A percentile compares a stretch with the other conserved stretches of the same genome.
Evolutionary conservation across 805 yeast species (phyloP).

Genomic region (Starmerella bombicola): DNA sequence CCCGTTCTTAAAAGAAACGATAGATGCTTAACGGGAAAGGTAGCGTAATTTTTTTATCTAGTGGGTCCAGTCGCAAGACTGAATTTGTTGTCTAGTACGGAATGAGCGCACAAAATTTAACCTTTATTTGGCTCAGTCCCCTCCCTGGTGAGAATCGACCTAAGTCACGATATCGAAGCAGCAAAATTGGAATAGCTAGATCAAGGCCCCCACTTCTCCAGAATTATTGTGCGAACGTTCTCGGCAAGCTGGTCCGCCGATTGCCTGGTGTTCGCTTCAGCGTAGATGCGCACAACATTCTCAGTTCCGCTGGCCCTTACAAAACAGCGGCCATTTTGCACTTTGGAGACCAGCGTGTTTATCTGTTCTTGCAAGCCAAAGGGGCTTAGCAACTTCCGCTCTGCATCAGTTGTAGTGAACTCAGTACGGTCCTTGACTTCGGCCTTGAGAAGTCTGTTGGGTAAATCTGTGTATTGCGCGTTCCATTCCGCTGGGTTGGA

Average conservation of each 20-base stretch:
- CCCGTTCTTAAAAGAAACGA: too few relatives aligned
- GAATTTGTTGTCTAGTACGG: too few relatives aligned
- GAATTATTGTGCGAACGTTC: constrained; percentile 25
- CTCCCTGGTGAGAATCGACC: too few relatives aligned
- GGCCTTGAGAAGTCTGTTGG: constrained; percentile 72
- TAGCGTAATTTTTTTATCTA: too few relatives aligned
- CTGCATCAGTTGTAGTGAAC: constrained; percentile 83
- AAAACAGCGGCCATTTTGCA: constrained; percentile 62
- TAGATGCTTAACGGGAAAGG: too few relatives aligned
- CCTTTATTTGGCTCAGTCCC: too few relatives aligned
- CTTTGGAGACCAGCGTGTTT: constrained; percentile 48
- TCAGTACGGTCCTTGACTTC: constrained; percentile 66
- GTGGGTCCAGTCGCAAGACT: too few relatives aligned
- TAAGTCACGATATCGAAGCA: too few relatives aligned
- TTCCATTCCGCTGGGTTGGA: constrained; percentile 66
- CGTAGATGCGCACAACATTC: constrained; percentile 90
- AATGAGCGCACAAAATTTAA: too few relatives aligned
- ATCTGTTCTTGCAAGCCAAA: constrained; percentile 61
- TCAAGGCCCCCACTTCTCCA: constrained; percentile 6
- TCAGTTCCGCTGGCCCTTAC: constrained; percentile 97
- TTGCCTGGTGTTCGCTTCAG: constrained; percentile 56
- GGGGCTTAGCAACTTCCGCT: constrained; percentile 67
- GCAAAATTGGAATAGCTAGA: too few relatives aligned
- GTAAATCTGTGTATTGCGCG: constrained; percentile 64
- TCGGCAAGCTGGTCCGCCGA: constrained; percentile 38